Evolutionary conservation across 805 yeast genomes (phyloP).

Genomic region (Nakazawaea holstii): DNA sequence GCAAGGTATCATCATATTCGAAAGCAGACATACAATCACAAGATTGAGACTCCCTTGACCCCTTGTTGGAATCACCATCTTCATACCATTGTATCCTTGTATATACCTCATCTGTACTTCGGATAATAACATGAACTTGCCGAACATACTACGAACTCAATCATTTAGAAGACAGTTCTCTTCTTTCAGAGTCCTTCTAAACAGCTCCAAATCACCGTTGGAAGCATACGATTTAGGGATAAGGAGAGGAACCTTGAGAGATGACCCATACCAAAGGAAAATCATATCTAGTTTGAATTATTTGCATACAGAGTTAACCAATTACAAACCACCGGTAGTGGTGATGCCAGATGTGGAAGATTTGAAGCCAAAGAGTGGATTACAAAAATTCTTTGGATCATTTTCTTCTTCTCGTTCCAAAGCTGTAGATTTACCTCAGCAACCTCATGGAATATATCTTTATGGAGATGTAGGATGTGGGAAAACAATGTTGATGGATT

Average conservation of each 20-base stretch:
- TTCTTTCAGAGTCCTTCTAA: not conserved
- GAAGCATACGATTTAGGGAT: slow-evolving; percentile 24
- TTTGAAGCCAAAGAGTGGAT: slow-evolving; percentile 45
- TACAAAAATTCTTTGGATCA: slow-evolving; percentile 15
- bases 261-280: slow-evolving; percentile 77
- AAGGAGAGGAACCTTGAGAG: slow-evolving; percentile 42
- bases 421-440: slow-evolving; percentile 25
- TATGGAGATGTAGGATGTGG: slow-evolving; percentile 99
- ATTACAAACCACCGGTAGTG: slow-evolving; percentile 61
- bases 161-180: not conserved
- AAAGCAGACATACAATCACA: too few species aligned
- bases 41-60: too few species aligned
- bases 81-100: not conserved
- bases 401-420: slow-evolving; percentile 3
- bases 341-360: slow-evolving; percentile 44
- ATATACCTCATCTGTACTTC: too few species aligned
- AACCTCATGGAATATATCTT: slow-evolving; percentile 82
- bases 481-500: slow-evolving; percentile 96
- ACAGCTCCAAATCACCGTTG: slow-evolving; percentile 18
- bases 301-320: slow-evolving; percentile 47
- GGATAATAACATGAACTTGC: not conserved
- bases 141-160: not conserved
- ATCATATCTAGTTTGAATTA: slow-evolving; percentile 58
- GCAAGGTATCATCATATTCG: too few species aligned
- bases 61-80: too few species aligned